A percentile compares a stretch with the other conserved stretches of the same genome.
Conservation (phyloP, 176 grass and related monocot genomes). For the Carex pumila region DNA sequence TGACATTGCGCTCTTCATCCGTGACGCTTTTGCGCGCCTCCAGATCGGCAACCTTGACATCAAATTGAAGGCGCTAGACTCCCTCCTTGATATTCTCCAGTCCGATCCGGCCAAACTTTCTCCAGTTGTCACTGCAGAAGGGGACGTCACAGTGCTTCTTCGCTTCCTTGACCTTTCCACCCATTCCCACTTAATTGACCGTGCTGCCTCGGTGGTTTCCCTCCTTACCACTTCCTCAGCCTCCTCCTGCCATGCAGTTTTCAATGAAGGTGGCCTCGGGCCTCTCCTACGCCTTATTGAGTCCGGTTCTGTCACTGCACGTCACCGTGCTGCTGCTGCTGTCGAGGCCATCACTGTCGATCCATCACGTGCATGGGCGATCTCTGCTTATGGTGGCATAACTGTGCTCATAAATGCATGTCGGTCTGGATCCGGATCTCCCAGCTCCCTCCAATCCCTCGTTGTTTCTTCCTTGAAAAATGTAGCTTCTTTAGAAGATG, state of each 20-base stretch:
- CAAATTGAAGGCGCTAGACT: constrained; percentile 67
- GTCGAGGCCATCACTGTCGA: constrained; percentile 56
- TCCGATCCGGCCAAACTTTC: constrained; percentile 36
- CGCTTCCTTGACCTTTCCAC: constrained; percentile 64
- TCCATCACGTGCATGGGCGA: constrained; percentile 46
- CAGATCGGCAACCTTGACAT: constrained; percentile 77
- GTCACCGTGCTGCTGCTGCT: constrained; percentile 43
- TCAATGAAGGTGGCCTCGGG: constrained; percentile 76
- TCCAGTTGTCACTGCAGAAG: constrained; percentile 39
- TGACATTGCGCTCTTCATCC: constrained; percentile 54
- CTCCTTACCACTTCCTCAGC: constrained; percentile 43
- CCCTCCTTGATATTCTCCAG: constrained; percentile 53
- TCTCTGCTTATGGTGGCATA: constrained; percentile 68
- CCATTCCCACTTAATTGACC: constrained; percentile 56
- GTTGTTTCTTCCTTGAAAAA: constrained; percentile 52
- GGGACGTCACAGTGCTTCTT: constrained; percentile 47
- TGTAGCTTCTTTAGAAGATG: constrained; percentile 52
- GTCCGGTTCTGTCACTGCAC: constrained; percentile 31
- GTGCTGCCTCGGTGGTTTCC: constrained; percentile 36
- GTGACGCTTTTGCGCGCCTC: constrained; percentile 70
- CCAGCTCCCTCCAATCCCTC: constrained; percentile 31
- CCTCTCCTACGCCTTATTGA: constrained; percentile 66
- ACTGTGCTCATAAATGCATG: constrained; percentile 58
- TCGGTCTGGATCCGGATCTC: constrained; percentile 47
- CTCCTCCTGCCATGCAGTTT: constrained; percentile 47